A percentile compares a stretch with the other conserved stretches of the same genome.
Evolutionary conservation across 768 basidiomycete species (phyloP).

Genomic region (Phanerochaete sordida): DNA sequence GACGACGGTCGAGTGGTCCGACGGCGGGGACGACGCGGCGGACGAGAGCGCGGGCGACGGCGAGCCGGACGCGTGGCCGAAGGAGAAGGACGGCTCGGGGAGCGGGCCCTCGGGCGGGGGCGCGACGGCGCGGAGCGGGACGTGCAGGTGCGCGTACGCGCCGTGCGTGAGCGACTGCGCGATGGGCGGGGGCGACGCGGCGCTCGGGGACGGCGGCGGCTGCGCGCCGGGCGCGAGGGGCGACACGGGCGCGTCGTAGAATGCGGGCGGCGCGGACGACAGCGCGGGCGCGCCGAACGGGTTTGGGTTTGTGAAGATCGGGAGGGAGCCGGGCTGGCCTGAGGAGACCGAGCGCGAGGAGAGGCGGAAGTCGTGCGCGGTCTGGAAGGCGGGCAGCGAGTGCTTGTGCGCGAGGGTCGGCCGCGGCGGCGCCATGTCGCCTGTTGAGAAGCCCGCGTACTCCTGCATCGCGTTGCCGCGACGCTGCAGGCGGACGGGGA

Average conservation of each 20-base stretch:
- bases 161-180: constrained; percentile 3
- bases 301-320: not conserved
- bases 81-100: constrained; percentile 24
- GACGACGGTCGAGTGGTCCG: constrained; percentile 4
- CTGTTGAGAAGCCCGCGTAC: not conserved
- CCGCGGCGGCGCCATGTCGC: not conserved
- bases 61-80: constrained; percentile 20
- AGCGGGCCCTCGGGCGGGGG: constrained; percentile 24
- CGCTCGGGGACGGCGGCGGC: not conserved
- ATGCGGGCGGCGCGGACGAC: not conserved
- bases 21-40: constrained; percentile 14
- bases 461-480: not conserved
- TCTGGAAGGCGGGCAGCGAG: constrained; percentile 11
- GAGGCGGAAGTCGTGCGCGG: constrained; percentile 3
- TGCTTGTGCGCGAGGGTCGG: constrained; percentile 6
- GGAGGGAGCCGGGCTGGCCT: not conserved
- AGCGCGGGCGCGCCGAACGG: not conserved
- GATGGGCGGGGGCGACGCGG: constrained; percentile 11
- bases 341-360: not conserved
- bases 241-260: not conserved
- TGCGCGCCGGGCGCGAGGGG: not conserved
- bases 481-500: not conserved
- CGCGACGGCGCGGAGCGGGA: constrained; percentile 11
- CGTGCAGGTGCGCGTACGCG: constrained; percentile 16
- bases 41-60: not conserved